Conservation (phyloP, 2,329 filamentous ascomycete species). For the Huntiella savannae region DNA sequence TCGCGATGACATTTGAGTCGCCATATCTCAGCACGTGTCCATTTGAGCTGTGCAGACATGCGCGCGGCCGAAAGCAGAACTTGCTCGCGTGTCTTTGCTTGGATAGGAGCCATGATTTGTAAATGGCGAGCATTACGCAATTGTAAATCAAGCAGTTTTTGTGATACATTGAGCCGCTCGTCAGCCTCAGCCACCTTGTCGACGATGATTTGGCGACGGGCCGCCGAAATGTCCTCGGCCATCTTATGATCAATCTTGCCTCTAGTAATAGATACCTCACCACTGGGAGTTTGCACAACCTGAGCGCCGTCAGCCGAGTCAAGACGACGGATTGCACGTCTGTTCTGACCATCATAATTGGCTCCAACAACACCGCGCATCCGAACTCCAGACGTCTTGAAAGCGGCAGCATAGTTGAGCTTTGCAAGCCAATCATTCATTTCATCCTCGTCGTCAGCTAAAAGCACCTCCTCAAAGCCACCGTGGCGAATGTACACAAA, state of each 20-base stretch:
- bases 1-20: conserved; percentile 77
- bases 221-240: conserved; percentile 67
- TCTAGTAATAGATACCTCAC: conserved; percentile 54
- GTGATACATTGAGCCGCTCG: conserved; percentile 50
- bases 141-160: conserved; percentile 65
- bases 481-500: conserved; percentile 80
- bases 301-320: conserved; percentile 41
- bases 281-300: conserved; percentile 48
- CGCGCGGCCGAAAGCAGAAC: conserved; percentile 69
- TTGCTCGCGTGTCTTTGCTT: conserved; percentile 73
- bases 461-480: conserved; percentile 71
- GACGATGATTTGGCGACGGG: conserved; percentile 64
- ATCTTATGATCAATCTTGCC: conserved; percentile 64
- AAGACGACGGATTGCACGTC: conserved; percentile 51
- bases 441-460: conserved; percentile 78
- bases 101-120: conserved; percentile 72
- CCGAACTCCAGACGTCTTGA: conserved; percentile 74
- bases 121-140: conserved; percentile 81
- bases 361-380: conserved; percentile 76
- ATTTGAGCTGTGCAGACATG: conserved; percentile 75
- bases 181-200: conserved; percentile 70
- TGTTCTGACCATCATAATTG: conserved; percentile 65
- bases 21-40: conserved; percentile 90
- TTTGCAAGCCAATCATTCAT: conserved; percentile 95
- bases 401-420: conserved; percentile 89